Conservation (phyloP, 768 basidiomycete species). For the Scleroderma citrinum region DNA sequence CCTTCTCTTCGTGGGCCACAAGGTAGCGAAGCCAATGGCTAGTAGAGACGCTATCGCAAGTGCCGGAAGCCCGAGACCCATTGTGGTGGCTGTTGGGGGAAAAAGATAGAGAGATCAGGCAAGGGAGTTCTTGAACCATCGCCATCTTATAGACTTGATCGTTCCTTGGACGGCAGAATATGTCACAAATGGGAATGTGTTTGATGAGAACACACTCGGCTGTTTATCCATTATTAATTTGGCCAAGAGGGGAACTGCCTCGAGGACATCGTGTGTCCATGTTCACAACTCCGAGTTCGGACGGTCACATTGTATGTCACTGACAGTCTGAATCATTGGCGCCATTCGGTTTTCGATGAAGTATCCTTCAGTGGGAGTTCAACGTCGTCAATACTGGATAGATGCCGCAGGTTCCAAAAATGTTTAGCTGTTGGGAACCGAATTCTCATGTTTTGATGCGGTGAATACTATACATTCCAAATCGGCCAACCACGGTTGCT, state of each 20-base stretch:
- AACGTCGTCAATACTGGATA: too few species aligned
- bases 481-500: neutral
- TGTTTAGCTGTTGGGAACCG: too few species aligned
- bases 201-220: constrained; percentile 1
- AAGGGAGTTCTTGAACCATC: neutral
- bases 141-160: neutral
- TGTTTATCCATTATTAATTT: too few species aligned
- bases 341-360: too few species aligned
- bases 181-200: neutral
- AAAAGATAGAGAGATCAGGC: neutral
- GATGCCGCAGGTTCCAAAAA: too few species aligned
- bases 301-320: too few species aligned
- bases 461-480: neutral
- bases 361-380: too few species aligned
- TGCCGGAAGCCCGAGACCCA: constrained; percentile 11
- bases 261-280: neutral
- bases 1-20: constrained; percentile 7
- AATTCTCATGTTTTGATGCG: neutral
- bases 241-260: neutral
- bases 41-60: constrained; percentile 7
- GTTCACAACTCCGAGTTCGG: too few species aligned
- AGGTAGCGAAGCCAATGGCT: constrained; percentile 2
- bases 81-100: neutral
- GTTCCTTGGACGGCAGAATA: neutral
- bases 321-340: too few species aligned